phyloP scores from a whole-genome alignment of 805 yeast species.

The Kregervanrija fluxuum region DNA sequence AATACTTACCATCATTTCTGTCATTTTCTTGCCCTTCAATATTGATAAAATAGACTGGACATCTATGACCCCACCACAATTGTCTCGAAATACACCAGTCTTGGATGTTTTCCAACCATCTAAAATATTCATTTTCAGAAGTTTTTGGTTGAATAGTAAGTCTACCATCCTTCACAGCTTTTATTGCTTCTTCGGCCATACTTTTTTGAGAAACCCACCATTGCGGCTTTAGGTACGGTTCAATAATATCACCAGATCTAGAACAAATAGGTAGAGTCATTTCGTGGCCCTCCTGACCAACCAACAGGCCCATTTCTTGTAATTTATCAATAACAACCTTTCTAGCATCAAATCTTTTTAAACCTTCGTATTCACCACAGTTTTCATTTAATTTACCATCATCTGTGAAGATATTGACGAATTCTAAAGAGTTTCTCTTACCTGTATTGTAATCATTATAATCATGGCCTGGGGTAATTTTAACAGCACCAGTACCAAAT shows the following conservation, averaged over 20 bases:
- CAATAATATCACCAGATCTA: slow-evolving; percentile 95
- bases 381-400: slow-evolving; percentile 84
- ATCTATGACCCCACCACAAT: slow-evolving; percentile 93
- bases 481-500: slow-evolving; percentile 99
- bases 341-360: slow-evolving; percentile 94
- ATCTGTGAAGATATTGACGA: slow-evolving; percentile 86
- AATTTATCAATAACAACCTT: slow-evolving; percentile 71
- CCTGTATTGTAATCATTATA: slow-evolving; percentile 95
- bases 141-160: slow-evolving; percentile 79
- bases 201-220: slow-evolving; percentile 96
- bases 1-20: slow-evolving; percentile 56
- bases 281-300: slow-evolving; percentile 88
- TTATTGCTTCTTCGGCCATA: slow-evolving; percentile 82
- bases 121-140: slow-evolving; percentile 88
- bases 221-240: slow-evolving; percentile 95
- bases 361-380: slow-evolving; percentile 90
- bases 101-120: slow-evolving; percentile 92
- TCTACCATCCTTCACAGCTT: slow-evolving; percentile 76
- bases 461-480: slow-evolving; percentile 98
- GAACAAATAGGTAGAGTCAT: slow-evolving; percentile 94
- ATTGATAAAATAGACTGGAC: slow-evolving; percentile 87
- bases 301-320: slow-evolving; percentile 63
- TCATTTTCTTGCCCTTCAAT: slow-evolving; percentile 70
- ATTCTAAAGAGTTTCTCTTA: slow-evolving; percentile 84
- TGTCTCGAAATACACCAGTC: slow-evolving; percentile 99